These are phyloP conservation scores for Petrea volubilis DNA, from an alignment of 257 asterid genomes.

Conservation along the genomic window DNA sequence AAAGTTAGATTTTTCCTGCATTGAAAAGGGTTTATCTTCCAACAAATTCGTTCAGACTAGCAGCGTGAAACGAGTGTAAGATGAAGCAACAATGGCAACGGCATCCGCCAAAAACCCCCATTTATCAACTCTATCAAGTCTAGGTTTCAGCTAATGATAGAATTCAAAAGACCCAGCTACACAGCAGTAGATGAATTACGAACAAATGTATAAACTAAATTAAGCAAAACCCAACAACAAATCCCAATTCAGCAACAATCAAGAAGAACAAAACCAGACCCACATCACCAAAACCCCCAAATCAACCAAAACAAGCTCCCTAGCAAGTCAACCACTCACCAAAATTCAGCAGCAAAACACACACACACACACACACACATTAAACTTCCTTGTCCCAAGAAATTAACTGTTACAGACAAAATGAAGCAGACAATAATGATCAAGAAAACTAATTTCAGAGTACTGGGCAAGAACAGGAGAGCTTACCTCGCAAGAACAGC, in stretches of 20 bases:
- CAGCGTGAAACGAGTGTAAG: not conserved
- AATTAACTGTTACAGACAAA: not conserved
- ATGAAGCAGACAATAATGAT: not conserved
- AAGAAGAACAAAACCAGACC: conserved; percentile 6
- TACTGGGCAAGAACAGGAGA: not conserved
- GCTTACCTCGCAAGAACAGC: conserved; percentile 11
- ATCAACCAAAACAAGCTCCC: conserved; percentile 15
- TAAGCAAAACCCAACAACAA: conserved; percentile 14
- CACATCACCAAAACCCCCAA: conserved; percentile 27
- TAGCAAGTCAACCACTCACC: conserved; percentile 7
- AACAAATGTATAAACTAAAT: not conserved
- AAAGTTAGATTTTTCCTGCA: no score
- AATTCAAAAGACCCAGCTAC: conserved; percentile 8
- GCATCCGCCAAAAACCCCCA: not conserved
- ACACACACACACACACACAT: not conserved
- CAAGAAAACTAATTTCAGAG: conserved; percentile 12
- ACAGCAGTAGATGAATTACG: not conserved
- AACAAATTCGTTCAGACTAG: not conserved
- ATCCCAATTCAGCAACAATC: conserved; percentile 6
- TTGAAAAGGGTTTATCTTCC: not conserved
- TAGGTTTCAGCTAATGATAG: not conserved
- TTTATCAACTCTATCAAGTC: conserved; percentile 10
- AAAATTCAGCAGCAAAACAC: conserved; percentile 5
- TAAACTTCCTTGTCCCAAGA: not conserved
- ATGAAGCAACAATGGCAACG: not conserved